Conservation (phyloP, 1,284 basidiomycete species). For the Apiotrichum domesticum region DNA sequence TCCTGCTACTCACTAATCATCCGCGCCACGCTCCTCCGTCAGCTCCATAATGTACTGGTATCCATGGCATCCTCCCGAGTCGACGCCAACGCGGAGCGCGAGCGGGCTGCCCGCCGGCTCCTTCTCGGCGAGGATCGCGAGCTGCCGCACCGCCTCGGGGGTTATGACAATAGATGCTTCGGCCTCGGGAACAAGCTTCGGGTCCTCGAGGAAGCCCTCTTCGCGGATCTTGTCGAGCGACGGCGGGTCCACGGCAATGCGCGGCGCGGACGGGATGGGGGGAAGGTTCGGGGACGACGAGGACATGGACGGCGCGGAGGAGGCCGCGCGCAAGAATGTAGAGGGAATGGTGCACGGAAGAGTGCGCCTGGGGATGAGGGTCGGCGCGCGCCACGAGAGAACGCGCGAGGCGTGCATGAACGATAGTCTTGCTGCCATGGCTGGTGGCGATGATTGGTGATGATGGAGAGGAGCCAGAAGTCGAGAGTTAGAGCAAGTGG, state of each 20-base stretch:
- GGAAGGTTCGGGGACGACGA: constrained; percentile 1
- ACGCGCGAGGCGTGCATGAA: no score
- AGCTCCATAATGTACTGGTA: constrained; percentile 56
- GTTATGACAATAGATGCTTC: constrained; percentile 39
- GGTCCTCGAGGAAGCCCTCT: constrained; percentile 42
- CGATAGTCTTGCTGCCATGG: no score
- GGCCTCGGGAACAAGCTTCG: constrained; percentile 27
- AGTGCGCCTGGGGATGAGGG: no score
- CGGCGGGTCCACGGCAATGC: constrained; percentile 32
- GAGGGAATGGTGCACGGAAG: not conserved
- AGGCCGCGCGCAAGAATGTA: not conserved
- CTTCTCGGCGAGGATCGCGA: constrained; percentile 38
- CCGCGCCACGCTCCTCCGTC: constrained; percentile 47
- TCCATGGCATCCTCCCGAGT: constrained; percentile 55
- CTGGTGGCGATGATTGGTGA: no score
- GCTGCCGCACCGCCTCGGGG: constrained; percentile 42
- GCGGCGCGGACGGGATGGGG: not conserved
- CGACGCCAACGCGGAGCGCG: constrained; percentile 51
- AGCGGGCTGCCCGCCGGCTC: constrained; percentile 44
- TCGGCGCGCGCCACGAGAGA: no score
- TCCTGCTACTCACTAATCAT: constrained; percentile 51
- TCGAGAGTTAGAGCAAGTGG: no score
- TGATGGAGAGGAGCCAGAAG: no score
- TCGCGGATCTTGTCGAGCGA: constrained; percentile 35
- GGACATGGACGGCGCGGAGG: constrained; percentile 1